phyloP scores from a whole-genome alignment of 2,329 filamentous ascomycete genomes.

The Rasamsonia emersonii region DNA sequence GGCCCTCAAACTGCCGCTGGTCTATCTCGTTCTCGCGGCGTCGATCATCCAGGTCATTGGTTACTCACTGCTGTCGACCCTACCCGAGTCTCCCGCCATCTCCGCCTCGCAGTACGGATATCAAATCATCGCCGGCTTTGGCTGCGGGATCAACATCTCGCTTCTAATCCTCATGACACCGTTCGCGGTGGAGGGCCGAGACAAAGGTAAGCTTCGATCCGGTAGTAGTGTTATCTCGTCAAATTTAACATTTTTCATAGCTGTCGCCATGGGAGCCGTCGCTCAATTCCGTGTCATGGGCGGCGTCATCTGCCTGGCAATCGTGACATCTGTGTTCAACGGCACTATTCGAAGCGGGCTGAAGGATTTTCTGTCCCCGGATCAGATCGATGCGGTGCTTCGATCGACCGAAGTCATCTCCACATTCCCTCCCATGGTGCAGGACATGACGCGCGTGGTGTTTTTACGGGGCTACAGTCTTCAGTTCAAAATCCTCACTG shows the following conservation, averaged over 20 bases:
- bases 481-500: conserved; percentile 5
- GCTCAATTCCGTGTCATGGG: conserved; percentile 11
- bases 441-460: background rate
- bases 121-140: conserved; percentile 28
- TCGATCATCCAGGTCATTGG: conserved; percentile 24
- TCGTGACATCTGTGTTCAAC: conserved; percentile 6
- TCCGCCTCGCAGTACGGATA: conserved; percentile 23
- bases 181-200: conserved; percentile 1
- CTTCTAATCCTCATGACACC: conserved; percentile 3
- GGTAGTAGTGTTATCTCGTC: background rate
- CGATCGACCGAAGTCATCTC: background rate
- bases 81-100: conserved; percentile 10
- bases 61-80: conserved; percentile 21
- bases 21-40: conserved; percentile 22
- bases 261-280: conserved; percentile 10
- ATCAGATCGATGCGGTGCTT: background rate
- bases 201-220: background rate
- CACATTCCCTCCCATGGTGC: background rate
- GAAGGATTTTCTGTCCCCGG: background rate
- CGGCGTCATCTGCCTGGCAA: conserved; percentile 9
- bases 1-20: conserved; percentile 15
- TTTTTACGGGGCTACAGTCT: background rate
- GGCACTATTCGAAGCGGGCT: conserved; percentile 2
- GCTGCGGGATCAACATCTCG: conserved; percentile 21
- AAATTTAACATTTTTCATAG: conserved; percentile 2